Evolutionary conservation across 345 rosid genomes (phyloP).

Genomic region (Reutealis trisperma): DNA sequence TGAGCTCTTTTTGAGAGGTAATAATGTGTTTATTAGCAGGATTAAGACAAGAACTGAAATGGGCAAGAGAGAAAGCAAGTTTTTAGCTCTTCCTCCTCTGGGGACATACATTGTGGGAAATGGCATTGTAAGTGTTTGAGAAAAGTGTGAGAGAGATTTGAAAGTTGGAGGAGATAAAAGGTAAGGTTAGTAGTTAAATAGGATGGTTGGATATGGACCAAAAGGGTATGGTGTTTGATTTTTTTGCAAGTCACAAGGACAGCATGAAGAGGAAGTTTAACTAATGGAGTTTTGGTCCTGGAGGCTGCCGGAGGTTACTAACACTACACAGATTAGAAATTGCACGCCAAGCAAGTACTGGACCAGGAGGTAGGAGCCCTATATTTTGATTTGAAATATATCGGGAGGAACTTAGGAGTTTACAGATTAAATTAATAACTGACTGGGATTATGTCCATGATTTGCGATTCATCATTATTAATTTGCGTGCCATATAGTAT

Average conservation of each 20-base stretch:
- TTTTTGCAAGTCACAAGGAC: background rate
- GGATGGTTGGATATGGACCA: background rate
- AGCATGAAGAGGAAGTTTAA: background rate
- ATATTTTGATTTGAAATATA: background rate
- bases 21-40: background rate
- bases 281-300: background rate
- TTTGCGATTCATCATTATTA: background rate
- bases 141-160: background rate
- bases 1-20: conserved; percentile 3
- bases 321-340: background rate
- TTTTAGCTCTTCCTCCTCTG: conserved; percentile 11
- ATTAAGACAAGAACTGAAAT: conserved; percentile 22
- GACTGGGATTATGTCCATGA: background rate
- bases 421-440: background rate
- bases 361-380: background rate
- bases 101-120: conserved; percentile 19
- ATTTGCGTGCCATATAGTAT: too few relatives aligned
- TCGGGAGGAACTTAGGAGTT: background rate
- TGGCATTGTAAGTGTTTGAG: background rate
- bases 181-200: background rate
- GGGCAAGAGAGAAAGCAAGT: conserved; percentile 24
- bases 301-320: too few relatives aligned
- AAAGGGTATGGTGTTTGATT: background rate
- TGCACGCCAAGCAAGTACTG: conserved; percentile 10
- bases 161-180: background rate